Conservation (phyloP, 331 rosid genomes). For the Rosa hybrid region DNA sequence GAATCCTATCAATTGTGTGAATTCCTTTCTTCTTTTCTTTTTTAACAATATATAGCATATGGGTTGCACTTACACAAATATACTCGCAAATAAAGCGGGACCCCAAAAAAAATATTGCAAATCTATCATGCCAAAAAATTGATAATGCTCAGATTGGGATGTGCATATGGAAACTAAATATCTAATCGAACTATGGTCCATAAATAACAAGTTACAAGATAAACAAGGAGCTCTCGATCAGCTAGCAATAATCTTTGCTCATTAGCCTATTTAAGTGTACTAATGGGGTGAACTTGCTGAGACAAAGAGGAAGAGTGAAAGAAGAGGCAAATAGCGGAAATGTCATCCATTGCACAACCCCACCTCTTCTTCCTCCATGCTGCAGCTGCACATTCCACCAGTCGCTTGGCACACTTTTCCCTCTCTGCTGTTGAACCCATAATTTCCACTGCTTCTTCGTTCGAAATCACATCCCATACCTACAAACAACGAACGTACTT, state of each 20-base stretch:
- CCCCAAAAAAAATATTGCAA: background rate
- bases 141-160: background rate
- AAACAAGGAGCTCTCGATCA: slow-evolving; percentile 8
- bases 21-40: background rate
- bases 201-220: slow-evolving; percentile 22
- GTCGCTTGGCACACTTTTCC: slow-evolving; percentile 58
- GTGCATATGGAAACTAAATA: background rate
- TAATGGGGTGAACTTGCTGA: slow-evolving; percentile 32
- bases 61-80: background rate
- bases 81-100: background rate
- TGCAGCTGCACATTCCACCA: slow-evolving; percentile 67
- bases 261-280: slow-evolving; percentile 30
- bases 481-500: slow-evolving; percentile 17
- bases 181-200: background rate
- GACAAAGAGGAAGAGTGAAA: slow-evolving; percentile 48
- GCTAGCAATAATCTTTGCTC: slow-evolving; percentile 12
- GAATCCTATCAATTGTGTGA: background rate
- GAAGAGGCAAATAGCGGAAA: slow-evolving; percentile 94
- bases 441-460: slow-evolving; percentile 83
- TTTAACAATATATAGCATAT: background rate
- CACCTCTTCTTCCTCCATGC: slow-evolving; percentile 91
- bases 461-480: slow-evolving; percentile 98
- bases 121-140: background rate
- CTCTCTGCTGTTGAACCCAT: slow-evolving; percentile 57
- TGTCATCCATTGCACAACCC: slow-evolving; percentile 83